Base-by-base conservation (phyloP, 2,329 filamentous ascomycete species). In the Botrytis hyacinthi region DNA sequence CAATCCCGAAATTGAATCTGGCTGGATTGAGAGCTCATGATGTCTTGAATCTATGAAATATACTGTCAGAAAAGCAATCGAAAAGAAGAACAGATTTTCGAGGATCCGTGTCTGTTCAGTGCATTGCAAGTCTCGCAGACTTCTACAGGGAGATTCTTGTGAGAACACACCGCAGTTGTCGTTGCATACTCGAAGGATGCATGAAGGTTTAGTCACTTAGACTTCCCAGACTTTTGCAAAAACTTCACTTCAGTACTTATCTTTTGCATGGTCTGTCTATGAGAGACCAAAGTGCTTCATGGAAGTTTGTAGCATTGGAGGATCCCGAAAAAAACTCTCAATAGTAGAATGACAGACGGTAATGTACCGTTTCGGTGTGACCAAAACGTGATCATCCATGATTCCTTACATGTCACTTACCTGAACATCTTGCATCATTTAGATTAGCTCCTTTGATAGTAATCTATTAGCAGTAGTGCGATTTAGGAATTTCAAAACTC, bases 231-330 rank as follows among this genome's bases (percentile, higher is more conserved):
- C n/a, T 29, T 7, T 16, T 54, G 14, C 51, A 18, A 29, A 54
- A 18, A 18, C 51, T 18, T 54, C 5, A 18, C 16, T 12, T n/a
- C 51, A 18, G 51, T 54, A 18, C 14, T 54, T 4, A 54, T 54
- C 0, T 29, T n/a, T 54, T 54, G 6, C 6, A 29, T 9, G 14
- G n/a, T 6, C 14, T 29, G 6, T 18, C 1, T 9, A 6, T 1
- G 3, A 29, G n/a, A 29, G 2, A 54, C 4, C 12, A 8, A 29
- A 54, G n/a, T 0, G 26, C 12, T 14, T n/a, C 26, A 51, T 51
- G 26, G 12, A n/a, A 51, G 10, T 6, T 16, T 51, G 26, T n/a
- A 5, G 5, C 10, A 51, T 51, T 51, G 48, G 12, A n/a, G 26
- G 12, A 51, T 51, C 1, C 26, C 5, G 5, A n/a, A 26, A 4